Conservation (phyloP, 768 basidiomycete species). For the Gymnopilus junonius region DNA sequence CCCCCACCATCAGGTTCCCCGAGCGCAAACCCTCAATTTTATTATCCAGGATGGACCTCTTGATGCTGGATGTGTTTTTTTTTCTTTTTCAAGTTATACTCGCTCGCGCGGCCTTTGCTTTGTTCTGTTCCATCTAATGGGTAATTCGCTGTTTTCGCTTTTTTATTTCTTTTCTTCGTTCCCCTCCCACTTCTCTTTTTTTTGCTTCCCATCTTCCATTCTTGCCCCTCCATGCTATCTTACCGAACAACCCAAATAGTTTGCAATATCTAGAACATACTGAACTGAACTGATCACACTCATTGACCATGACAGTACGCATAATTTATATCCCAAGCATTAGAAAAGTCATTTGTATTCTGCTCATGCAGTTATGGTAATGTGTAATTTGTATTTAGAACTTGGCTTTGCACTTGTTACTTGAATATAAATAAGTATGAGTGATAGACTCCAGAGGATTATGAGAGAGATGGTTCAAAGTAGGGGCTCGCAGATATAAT, state of each 20-base stretch:
- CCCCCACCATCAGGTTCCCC: neutral
- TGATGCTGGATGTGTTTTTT: neutral
- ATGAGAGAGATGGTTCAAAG: too few species aligned
- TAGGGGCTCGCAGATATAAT: too few species aligned
- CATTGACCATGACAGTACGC: neutral
- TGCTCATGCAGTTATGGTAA: conserved; percentile 3
- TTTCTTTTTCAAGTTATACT: neutral
- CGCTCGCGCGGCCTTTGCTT: neutral
- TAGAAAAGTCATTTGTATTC: neutral
- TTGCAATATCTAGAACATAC: neutral
- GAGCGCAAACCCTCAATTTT: neutral
- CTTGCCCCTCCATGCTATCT: neutral
- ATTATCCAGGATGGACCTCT: conserved; percentile 14
- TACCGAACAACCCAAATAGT: neutral
- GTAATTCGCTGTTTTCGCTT: neutral
- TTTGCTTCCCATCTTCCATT: neutral
- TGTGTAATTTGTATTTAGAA: conserved; percentile 3
- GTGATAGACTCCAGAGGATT: too few species aligned
- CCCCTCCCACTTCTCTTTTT: neutral
- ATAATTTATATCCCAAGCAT: neutral
- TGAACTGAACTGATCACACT: neutral
- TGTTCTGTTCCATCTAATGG: neutral
- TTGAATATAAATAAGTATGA: too few species aligned
- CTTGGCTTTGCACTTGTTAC: neutral
- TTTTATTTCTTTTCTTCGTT: neutral